Base-by-base conservation (phyloP, 148 eudicot species). In the Chenopodium album region DNA sequence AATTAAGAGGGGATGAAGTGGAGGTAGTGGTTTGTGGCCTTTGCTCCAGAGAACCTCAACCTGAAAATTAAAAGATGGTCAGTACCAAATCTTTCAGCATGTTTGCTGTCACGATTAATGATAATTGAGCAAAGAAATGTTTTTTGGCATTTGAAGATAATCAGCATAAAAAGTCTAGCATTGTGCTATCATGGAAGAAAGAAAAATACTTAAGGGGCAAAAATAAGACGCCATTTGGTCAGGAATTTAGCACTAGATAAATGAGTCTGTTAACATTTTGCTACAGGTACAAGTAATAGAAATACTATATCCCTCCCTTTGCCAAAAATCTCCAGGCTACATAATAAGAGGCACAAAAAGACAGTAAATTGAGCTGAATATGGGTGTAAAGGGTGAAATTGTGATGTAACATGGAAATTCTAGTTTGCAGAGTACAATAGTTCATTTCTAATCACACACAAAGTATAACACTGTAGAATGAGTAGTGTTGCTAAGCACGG, bases 41-140 rank as follows among this genome's bases (percentile, higher is more conserved):
- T 88, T 91, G 88, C 97, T 94, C 97, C 97, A 94, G 56, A 94
- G 83, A 59, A 94, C 98, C 83, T 94, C 98, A 83, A 94, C 85
- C 97, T 94, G 84, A 77, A 37, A 77, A 65, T n/a, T 10, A 22
- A 71, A 82, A 46, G 50, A 78, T n/a, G 3, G 41, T 70, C 37
- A 54, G 54, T 41, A 65, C n/a, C 7, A 77, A 52, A 65, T 6
- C 66, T 48, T n/a, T 22, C 2, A 63, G 26, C 23, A 63, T 26
- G 19, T 56, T 56, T 14, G 62, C 62, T 17, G 5, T 2, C 62
- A 56, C 4, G 22, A 63, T 17, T 2, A 11, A 66, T 4, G 34
- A 66, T 26, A 26, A 66, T 28, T 2, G 46, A 41, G 48, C 52
- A 72, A 54, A 34, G 28, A 20, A 29, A 48, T 13, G 22, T 19